Evolutionary conservation across 805 yeast genomes (phyloP).

Genomic region (Pichia californica): DNA sequence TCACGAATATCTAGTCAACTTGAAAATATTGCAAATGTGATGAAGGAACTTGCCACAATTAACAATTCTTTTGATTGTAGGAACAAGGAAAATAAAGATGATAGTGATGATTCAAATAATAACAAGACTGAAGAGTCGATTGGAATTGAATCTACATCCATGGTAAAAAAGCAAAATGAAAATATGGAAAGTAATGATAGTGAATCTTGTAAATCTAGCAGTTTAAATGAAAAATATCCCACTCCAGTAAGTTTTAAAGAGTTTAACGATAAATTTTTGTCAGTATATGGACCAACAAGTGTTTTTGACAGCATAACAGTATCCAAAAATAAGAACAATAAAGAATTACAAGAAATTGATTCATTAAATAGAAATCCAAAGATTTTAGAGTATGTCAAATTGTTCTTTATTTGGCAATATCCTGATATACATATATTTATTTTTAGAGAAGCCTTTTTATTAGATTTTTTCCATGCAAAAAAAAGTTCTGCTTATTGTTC

Average conservation of each 20-base stretch:
- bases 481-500: conserved; percentile 41
- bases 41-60: not conserved
- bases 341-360: conserved; percentile 14
- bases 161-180: too few relatives aligned
- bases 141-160: too few relatives aligned
- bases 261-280: not conserved
- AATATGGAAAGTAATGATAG: too few relatives aligned
- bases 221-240: conserved; percentile 27
- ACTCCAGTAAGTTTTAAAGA: not conserved
- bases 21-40: conserved; percentile 2
- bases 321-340: not conserved
- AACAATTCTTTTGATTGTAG: not conserved
- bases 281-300: conserved; percentile 5
- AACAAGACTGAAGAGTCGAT: too few relatives aligned
- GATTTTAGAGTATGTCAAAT: conserved; percentile 16
- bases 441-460: conserved; percentile 53
- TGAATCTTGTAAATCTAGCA: conserved; percentile 8
- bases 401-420: conserved; percentile 53
- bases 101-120: too few relatives aligned
- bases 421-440: conserved; percentile 58
- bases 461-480: conserved; percentile 53
- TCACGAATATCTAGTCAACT: not conserved
- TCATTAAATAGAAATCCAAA: conserved; percentile 28
- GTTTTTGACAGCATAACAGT: conserved; percentile 6
- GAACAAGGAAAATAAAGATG: not conserved